Evolutionary conservation across 345 rosid genomes (phyloP).

Genomic region (Eutrema japonicum): DNA sequence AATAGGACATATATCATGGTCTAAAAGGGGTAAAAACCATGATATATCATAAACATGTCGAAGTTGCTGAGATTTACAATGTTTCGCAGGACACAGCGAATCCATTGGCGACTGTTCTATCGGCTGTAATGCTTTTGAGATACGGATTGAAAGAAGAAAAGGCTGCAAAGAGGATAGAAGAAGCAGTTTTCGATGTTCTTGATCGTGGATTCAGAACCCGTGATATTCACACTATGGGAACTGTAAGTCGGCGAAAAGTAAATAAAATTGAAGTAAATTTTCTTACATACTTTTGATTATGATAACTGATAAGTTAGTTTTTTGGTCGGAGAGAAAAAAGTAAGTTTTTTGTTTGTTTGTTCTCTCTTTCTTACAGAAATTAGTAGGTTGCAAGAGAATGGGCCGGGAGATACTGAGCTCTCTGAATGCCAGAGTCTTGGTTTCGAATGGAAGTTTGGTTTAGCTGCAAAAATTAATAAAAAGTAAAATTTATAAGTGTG

Average conservation of each 20-base stretch:
- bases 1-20: too few species aligned
- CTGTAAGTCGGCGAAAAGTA: background rate
- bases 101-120: constrained; percentile 32
- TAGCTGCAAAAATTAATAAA: too few species aligned
- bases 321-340: too few species aligned
- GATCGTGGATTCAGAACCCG: constrained; percentile 37
- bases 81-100: constrained; percentile 29
- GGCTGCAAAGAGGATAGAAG: constrained; percentile 33
- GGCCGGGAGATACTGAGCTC: constrained; percentile 22
- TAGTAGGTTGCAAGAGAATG: constrained; percentile 32
- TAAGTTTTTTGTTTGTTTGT: too few species aligned
- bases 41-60: background rate
- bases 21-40: too few species aligned
- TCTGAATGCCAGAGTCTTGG: constrained; percentile 43
- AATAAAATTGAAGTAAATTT: background rate
- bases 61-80: background rate
- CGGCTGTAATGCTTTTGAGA: constrained; percentile 36
- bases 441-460: constrained; percentile 36
- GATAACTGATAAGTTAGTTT: too few species aligned
- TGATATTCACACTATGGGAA: constrained; percentile 31
- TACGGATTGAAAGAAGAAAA: constrained; percentile 37
- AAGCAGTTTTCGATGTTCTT: constrained; percentile 30
- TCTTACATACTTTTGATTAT: background rate
- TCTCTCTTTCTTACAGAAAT: background rate
- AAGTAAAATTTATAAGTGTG: too few species aligned